Conservation (phyloP, 257 asterid genomes). For the Leonotis leonurus region DNA sequence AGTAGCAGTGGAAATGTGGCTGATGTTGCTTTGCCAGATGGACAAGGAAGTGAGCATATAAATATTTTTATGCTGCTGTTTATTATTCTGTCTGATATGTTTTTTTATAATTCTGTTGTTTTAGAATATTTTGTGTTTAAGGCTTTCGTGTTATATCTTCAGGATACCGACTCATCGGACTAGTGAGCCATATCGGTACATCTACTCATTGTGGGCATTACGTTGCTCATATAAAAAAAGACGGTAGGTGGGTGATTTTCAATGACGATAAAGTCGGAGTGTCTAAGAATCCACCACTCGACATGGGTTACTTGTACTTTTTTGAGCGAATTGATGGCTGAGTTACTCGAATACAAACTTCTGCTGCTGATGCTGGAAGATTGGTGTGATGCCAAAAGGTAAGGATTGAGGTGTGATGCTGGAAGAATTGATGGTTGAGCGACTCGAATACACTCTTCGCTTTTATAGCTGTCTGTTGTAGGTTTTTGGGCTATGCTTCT, state of each 20-base stretch:
- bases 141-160: slow-evolving; percentile 14
- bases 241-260: slow-evolving; percentile 89
- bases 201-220: slow-evolving; percentile 98
- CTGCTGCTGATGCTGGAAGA: slow-evolving; percentile 7
- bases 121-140: not conserved
- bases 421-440: no score
- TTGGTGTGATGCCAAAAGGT: not conserved
- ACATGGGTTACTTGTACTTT: slow-evolving; percentile 94
- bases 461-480: slow-evolving; percentile 4
- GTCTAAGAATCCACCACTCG: slow-evolving; percentile 76
- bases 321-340: slow-evolving; percentile 70
- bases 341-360: not conserved
- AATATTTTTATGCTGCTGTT: no score
- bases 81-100: not conserved
- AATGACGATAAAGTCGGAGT: slow-evolving; percentile 84
- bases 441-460: no score
- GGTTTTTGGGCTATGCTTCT: slow-evolving; percentile 2
- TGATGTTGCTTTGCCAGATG: slow-evolving; percentile 71
- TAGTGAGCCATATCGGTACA: slow-evolving; percentile 92
- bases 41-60: slow-evolving; percentile 90
- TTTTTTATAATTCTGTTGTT: not conserved
- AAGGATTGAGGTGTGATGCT: no score
- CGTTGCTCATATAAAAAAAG: slow-evolving; percentile 81
- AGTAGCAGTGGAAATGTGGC: slow-evolving; percentile 40
- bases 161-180: slow-evolving; percentile 75